phyloP scores from a whole-genome alignment of 805 yeast species.

The Teunomyces atbi region DNA sequence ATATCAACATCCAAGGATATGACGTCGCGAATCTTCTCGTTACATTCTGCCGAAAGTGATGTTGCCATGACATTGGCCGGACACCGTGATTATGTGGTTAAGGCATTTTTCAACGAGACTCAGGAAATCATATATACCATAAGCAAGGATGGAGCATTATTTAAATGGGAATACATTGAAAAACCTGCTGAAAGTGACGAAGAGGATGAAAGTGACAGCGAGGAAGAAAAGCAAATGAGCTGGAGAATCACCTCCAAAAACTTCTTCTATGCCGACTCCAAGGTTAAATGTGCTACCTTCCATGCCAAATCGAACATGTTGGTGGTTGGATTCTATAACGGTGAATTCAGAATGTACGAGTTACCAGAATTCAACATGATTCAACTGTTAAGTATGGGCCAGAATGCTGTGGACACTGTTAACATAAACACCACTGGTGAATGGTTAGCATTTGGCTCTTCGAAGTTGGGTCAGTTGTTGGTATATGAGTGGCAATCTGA shows the following conservation, averaged over 20 bases:
- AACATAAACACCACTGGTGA: constrained; percentile 82
- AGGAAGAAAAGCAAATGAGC: constrained; percentile 43
- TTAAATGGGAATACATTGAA: constrained; percentile 83
- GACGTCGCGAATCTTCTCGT: constrained; percentile 81
- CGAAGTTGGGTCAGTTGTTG: constrained; percentile 84
- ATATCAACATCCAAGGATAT: constrained; percentile 86
- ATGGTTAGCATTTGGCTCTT: constrained; percentile 95
- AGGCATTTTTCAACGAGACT: constrained; percentile 81
- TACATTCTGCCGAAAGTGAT: constrained; percentile 59
- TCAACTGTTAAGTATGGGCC: constrained; percentile 91
- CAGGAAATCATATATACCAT: constrained; percentile 91
- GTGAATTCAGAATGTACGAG: constrained; percentile 90
- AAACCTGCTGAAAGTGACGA: constrained; percentile 49
- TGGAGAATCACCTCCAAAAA: constrained; percentile 86
- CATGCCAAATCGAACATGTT: constrained; percentile 68
- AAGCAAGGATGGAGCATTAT: constrained; percentile 92
- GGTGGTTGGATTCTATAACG: constrained; percentile 86
- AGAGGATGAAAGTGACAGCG: constrained; percentile 32
- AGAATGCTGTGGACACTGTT: constrained; percentile 81
- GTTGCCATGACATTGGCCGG: constrained; percentile 90
- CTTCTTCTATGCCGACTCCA: constrained; percentile 68
- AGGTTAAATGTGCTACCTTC: constrained; percentile 79
- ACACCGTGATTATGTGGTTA: constrained; percentile 83
- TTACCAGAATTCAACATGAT: constrained; percentile 74
- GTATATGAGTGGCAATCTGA: constrained; percentile 99